These are phyloP conservation scores for Myochromella boudieri DNA, from an alignment of 768 basidiomycete species.

Conservation along the genomic window DNA sequence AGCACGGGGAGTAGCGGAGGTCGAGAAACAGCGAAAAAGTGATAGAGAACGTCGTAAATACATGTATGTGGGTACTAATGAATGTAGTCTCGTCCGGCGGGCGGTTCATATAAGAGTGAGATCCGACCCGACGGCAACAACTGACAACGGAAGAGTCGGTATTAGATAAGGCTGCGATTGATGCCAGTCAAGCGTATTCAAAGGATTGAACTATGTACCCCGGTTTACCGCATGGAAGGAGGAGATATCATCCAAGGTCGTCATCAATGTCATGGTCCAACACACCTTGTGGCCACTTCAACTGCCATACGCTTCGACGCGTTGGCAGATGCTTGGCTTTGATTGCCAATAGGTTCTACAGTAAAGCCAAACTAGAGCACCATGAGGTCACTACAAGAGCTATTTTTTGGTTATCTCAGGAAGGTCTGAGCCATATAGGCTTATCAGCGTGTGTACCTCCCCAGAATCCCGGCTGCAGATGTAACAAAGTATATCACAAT, in stretches of 20 bases:
- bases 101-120: constrained; percentile 14
- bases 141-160: constrained; percentile 6
- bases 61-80: constrained; percentile 7
- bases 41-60: not conserved
- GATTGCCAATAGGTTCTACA: constrained; percentile 4
- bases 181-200: constrained; percentile 5
- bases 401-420: no score
- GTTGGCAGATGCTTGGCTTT: constrained; percentile 10
- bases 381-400: no score
- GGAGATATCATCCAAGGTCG: not conserved
- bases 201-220: not conserved
- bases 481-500: not conserved
- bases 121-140: constrained; percentile 12
- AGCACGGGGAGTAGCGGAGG: constrained; percentile 7
- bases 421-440: no score
- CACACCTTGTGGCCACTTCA: no score
- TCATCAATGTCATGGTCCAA: no score
- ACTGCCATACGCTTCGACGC: no score
- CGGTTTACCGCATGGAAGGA: not conserved
- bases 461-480: no score
- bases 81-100: not conserved
- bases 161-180: constrained; percentile 10
- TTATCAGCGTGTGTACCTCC: no score
- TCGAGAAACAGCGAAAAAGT: constrained; percentile 4
- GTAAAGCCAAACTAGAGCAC: no score